Conservation (phyloP, 2,329 filamentous ascomycete species). For the Colletotrichum orchidophilum region DNA sequence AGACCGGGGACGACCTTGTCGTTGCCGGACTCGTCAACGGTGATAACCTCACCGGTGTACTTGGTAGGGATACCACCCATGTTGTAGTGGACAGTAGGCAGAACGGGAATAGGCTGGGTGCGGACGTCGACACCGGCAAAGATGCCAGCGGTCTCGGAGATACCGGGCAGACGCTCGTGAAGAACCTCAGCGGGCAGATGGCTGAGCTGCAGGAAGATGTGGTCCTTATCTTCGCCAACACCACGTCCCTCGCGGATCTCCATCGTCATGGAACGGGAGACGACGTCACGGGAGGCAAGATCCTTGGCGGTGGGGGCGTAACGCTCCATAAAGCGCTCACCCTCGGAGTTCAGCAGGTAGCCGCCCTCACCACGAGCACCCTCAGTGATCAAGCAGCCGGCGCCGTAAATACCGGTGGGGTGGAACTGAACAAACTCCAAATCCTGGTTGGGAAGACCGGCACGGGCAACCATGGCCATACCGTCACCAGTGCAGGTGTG, state of each 20-base stretch:
- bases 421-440: constrained; percentile 99
- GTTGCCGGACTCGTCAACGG: constrained; percentile 83
- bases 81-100: constrained; percentile 99
- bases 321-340: constrained; percentile 99
- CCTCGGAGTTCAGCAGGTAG: constrained; percentile 96
- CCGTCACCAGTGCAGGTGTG: constrained; percentile 99
- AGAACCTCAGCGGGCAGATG: constrained; percentile 93
- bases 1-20: constrained; percentile 95
- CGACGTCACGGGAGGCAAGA: constrained; percentile 94
- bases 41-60: constrained; percentile 96
- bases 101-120: constrained; percentile 95
- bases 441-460: constrained; percentile 98
- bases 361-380: constrained; percentile 98
- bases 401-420: constrained; percentile 98
- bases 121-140: constrained; percentile 97
- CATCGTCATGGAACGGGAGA: constrained; percentile 97
- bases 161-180: constrained; percentile 95
- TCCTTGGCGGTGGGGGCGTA: constrained; percentile 98
- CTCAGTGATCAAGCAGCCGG: constrained; percentile 97
- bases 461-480: constrained; percentile 99
- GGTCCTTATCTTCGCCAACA: constrained; percentile 96
- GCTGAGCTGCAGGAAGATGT: constrained; percentile 98
- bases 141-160: constrained; percentile 97
- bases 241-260: constrained; percentile 98
- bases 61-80: constrained; percentile 99